A percentile compares a stretch with the other conserved stretches of the same genome.
Evolutionary conservation across 129 eudicot species (phyloP).

Genomic region (Arctium minus): DNA sequence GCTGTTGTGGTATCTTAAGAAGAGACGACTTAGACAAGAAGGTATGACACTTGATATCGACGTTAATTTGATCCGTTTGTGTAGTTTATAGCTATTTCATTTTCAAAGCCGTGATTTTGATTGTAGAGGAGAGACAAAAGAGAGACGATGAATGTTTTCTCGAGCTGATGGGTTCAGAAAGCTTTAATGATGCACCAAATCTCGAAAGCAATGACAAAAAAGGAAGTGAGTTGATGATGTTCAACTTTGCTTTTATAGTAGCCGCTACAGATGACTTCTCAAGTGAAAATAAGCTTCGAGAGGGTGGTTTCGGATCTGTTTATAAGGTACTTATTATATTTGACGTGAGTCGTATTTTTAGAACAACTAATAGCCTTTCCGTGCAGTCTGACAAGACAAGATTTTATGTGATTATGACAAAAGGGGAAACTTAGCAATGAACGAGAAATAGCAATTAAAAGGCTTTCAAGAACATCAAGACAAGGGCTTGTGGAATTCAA

Average conservation of each 20-base stretch:
- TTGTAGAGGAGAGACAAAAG: constrained; percentile 27
- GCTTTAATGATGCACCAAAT: constrained; percentile 7
- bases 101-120: background rate
- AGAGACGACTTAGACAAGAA: constrained; percentile 24
- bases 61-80: background rate
- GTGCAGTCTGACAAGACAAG: no score
- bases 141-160: constrained; percentile 14
- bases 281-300: constrained; percentile 42
- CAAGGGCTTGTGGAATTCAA: constrained; percentile 39
- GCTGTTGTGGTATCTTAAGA: constrained; percentile 20
- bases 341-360: no score
- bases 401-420: no score
- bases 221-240: constrained; percentile 38
- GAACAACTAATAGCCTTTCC: no score
- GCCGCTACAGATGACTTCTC: constrained; percentile 41
- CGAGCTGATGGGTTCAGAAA: constrained; percentile 29
- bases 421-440: constrained; percentile 36
- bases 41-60: constrained; percentile 1
- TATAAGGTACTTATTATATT: background rate
- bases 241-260: constrained; percentile 28
- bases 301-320: constrained; percentile 15
- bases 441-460: constrained; percentile 27
- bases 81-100: background rate
- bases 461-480: constrained; percentile 29
- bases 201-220: constrained; percentile 19